Evolutionary conservation across 495 filamentous ascomycete species (phyloP).

Genomic region (Bombardia bombarda): DNA sequence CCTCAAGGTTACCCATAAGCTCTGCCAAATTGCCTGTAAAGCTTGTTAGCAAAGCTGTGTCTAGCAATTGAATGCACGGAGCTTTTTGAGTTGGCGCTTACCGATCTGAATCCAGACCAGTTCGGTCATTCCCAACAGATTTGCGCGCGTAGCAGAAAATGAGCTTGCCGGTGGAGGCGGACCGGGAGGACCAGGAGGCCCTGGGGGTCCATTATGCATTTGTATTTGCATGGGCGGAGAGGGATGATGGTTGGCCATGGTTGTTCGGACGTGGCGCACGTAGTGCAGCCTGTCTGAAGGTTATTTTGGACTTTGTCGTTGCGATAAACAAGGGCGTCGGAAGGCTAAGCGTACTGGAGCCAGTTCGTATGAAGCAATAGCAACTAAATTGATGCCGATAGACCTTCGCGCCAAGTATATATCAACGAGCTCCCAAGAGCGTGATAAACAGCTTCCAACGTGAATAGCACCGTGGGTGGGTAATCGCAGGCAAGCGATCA

Average conservation of each 20-base stretch:
- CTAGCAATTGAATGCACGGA: not conserved
- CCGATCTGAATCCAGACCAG: slow-evolving; percentile 90
- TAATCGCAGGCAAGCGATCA: no score
- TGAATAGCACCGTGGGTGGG: no score
- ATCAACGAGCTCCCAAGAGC: no score
- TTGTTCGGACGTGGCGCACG: slow-evolving; percentile 1
- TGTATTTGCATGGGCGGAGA: slow-evolving; percentile 50
- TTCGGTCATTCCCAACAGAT: slow-evolving; percentile 57
- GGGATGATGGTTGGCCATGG: slow-evolving; percentile 49
- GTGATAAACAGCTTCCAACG: no score
- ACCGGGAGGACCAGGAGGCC: slow-evolving; percentile 37
- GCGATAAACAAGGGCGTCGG: slow-evolving; percentile 10
- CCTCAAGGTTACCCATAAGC: slow-evolving; percentile 78
- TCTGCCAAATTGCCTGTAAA: slow-evolving; percentile 75
- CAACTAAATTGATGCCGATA: no score
- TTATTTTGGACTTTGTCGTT: not conserved
- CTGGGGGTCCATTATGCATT: slow-evolving; percentile 46
- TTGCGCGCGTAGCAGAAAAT: slow-evolving; percentile 34
- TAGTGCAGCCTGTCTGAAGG: not conserved
- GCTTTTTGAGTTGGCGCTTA: slow-evolving; percentile 31
- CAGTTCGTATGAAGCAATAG: no score
- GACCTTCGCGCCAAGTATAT: no score
- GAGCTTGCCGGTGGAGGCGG: slow-evolving; percentile 21
- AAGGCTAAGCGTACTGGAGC: no score
- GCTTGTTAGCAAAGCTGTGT: slow-evolving; percentile 18